A percentile compares a stretch with the other conserved stretches of the same genome.
phyloP scores from a whole-genome alignment of 2,329 filamentous ascomycete genomes.

The Ceratocystis diversiconidia region DNA sequence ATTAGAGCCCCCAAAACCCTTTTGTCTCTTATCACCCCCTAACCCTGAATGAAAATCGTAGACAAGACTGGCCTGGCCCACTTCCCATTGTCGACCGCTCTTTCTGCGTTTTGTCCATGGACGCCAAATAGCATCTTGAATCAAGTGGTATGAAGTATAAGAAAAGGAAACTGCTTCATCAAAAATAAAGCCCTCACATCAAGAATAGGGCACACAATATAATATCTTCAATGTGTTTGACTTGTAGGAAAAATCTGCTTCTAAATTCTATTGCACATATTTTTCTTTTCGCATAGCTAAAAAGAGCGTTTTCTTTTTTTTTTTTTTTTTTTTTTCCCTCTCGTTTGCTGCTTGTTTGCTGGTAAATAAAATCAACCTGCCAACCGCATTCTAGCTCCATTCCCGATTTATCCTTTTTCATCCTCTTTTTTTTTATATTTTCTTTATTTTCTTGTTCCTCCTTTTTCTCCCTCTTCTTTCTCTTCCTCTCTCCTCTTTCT shows the following conservation, averaged over 20 bases:
- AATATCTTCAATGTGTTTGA: background rate
- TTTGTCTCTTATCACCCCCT: background rate
- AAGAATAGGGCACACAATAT: background rate
- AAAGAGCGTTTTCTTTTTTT: background rate
- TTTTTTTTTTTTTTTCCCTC: background rate
- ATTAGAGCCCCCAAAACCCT: background rate
- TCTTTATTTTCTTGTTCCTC: background rate
- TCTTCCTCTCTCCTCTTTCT: slow-evolving; percentile 7
- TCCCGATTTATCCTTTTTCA: slow-evolving; percentile 6
- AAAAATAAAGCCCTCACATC: background rate
- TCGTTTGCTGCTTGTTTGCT: background rate
- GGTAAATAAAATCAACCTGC: background rate
- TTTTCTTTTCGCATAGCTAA: no score
- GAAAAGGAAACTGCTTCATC: background rate
- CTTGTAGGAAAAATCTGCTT: no score
- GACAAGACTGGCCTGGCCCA: background rate
- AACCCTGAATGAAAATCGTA: background rate
- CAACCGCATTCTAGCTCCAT: slow-evolving; percentile 8
- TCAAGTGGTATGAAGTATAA: no score
- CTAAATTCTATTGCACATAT: no score
- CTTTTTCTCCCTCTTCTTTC: background rate
- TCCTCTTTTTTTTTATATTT: background rate
- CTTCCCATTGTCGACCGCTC: background rate
- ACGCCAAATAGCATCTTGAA: no score
- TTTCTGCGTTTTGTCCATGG: background rate